Evolutionary conservation across 2,329 filamentous ascomycete species (phyloP), one percentile per base, ranked within the genome.

Genomic region (Alternaria infectoria): DNA sequence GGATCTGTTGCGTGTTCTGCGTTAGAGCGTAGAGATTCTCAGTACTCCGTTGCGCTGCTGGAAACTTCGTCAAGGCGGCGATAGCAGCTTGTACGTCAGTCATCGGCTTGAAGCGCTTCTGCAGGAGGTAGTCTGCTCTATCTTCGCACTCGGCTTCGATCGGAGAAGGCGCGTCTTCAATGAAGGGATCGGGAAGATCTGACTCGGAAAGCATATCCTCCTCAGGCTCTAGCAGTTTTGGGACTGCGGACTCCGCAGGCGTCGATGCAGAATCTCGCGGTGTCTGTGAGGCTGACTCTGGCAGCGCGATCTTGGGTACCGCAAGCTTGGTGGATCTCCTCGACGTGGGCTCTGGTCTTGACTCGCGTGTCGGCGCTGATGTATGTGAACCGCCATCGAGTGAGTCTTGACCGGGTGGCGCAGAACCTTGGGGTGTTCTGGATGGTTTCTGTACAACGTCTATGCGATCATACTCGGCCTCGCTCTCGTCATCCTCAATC

Each of bases 1-100:
- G 78, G 12, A 85, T 85, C 36, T 77, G 75, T 30, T 84, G 83
- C 1, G 84, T 84, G 69, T 88, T 87, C 26, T 82, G 81, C 2
- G 87, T 85, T n/a, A 88, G 77, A 3, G 81, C 79, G 65, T 87
- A 87, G 0, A 89, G 81, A 61, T 84, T 83, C n/a, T 85, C 84
- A 0, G 81, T 82, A 11, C 84, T 81, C 62, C 86, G 81, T 43
- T 77, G 74, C 5, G 78, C 74, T 6, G 80, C 77, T 19, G 80
- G 74, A 64, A 76, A 77, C 67, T 82, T 84, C 15, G 79, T 83
- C 25, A 86, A 71, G 2, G 80, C 74, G 8, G 75, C 74, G 49
- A 84, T 77, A 55, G 84, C 80, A 19, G 75, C 71, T 45, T 83
- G 80, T 2, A 80, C 74, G 49, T 83, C 79, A 11, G 80, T 77